phyloP scores from a whole-genome alignment of 495 filamentous ascomycete species.

The Lentithecium fluviatile region DNA sequence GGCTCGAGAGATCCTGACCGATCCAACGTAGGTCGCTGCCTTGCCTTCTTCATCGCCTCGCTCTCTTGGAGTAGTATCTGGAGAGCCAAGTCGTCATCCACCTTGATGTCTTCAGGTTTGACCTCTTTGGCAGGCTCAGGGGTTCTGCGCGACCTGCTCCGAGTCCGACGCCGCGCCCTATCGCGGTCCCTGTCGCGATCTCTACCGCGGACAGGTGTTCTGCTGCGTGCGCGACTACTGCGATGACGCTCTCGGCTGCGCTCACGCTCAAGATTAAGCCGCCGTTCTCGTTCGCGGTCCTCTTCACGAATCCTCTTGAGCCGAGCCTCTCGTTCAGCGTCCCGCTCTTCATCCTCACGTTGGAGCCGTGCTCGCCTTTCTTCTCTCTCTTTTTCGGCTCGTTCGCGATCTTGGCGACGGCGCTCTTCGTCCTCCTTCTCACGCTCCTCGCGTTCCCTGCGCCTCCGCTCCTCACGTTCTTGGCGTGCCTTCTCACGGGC shows the following conservation, averaged over 20 bases:
- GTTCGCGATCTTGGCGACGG: constrained; percentile 26
- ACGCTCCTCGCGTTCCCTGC: constrained; percentile 38
- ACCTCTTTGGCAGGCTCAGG: constrained; percentile 35
- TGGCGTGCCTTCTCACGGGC: constrained; percentile 61
- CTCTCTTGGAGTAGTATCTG: constrained; percentile 59
- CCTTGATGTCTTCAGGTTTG: constrained; percentile 54
- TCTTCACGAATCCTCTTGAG: constrained; percentile 16
- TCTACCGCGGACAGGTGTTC: constrained; percentile 33
- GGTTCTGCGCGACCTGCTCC: constrained; percentile 40
- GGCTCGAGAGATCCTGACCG: constrained; percentile 49
- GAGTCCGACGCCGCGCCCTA: constrained; percentile 31
- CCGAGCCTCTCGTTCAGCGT: constrained; percentile 17
- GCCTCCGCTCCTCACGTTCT: constrained; percentile 42
- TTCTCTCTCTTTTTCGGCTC: constrained; percentile 28
- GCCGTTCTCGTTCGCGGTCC: constrained; percentile 40
- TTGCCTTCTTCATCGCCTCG: constrained; percentile 59
- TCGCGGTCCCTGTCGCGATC: constrained; percentile 39
- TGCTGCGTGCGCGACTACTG: constrained; percentile 25
- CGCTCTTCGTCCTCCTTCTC: constrained; percentile 35
- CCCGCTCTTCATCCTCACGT: constrained; percentile 16
- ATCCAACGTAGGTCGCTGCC: constrained; percentile 59
- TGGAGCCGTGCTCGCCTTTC: constrained; percentile 30
- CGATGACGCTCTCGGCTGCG: constrained; percentile 44
- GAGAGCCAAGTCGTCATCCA: constrained; percentile 57
- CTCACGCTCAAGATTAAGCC: constrained; percentile 42